Base-by-base conservation (phyloP, 2,329 filamentous ascomycete species). In the Curvularia eragrostidis region DNA sequence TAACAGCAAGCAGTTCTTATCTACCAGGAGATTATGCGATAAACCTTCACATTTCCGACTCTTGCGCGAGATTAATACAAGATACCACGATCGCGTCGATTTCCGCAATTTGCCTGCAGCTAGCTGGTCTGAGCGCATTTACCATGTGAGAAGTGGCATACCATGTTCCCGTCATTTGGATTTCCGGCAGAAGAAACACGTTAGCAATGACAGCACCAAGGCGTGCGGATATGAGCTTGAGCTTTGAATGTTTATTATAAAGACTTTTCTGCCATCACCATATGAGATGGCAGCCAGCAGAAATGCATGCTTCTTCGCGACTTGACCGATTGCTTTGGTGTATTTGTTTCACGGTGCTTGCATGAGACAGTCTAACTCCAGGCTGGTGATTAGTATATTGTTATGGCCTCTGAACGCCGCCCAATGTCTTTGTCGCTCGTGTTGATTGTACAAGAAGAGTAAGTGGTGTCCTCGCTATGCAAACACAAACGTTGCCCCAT, bases 1-100 rank as follows among this genome's bases (percentile, higher is more conserved):
- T 71, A 67, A 75, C 66, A 44, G 26, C 21, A 23, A 48, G 15
- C 60, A 89, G 87, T 82, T 74, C 84, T 99, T 76, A 99, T 99
- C 79, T 99, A 94, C 81, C 89, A 97, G 78, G 95, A 99, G 82
- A 98, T 98, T 73, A 98, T 89, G 87, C 84, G 87, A 79, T 88
- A 83, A 80, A 66, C 65, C 55, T 46, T 43, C 4, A 43, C 18
- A 48, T 50, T 49, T 52, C 42, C 43, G 34, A 54, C 6, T 24
- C 44, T 53, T 53, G 52, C 64, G 63, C 59, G 64, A 62, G 49
- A 67, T 64, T 56, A 61, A 69, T 64, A 58, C 62, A 59, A 58
- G 63, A 66, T 65, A 63, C 63, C 63, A 68, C 55, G 38, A 52
- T 62, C 43, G 54, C 56, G 67, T 59, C 58, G 62, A 60, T 64